Evolutionary conservation across 768 basidiomycete species (phyloP).

Genomic region (Naganishia kalamii): DNA sequence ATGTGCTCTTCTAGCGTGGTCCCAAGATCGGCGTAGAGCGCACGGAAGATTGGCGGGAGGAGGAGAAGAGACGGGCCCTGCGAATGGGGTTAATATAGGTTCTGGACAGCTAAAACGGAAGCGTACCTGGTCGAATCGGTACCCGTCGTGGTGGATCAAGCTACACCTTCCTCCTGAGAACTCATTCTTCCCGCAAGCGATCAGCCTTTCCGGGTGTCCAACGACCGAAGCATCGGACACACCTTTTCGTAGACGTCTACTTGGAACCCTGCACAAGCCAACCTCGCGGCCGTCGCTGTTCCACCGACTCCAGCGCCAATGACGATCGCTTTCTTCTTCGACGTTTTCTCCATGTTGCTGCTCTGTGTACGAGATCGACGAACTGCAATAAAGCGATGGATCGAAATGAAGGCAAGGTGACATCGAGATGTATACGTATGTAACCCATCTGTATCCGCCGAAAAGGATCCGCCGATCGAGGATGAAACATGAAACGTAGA

Average conservation of each 20-base stretch:
- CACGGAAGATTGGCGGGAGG: slow-evolving; percentile 47
- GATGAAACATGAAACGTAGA: no score
- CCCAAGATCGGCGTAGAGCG: slow-evolving; percentile 48
- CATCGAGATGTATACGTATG: neutral
- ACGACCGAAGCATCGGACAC: neutral
- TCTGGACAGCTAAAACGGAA: neutral
- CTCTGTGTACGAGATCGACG: no score
- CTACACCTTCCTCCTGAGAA: slow-evolving; percentile 50
- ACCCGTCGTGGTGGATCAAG: slow-evolving; percentile 47
- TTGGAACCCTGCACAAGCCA: slow-evolving; percentile 48
- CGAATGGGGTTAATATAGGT: neutral
- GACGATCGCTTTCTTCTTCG: neutral
- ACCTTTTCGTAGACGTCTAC: slow-evolving; percentile 48
- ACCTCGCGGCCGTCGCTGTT: slow-evolving; percentile 47
- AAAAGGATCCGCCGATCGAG: no score
- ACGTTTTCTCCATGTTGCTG: neutral
- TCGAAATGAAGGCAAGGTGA: no score
- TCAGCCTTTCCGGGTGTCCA: neutral
- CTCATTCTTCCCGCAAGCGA: slow-evolving; percentile 41
- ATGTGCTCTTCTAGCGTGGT: slow-evolving; percentile 45
- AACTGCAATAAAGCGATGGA: no score
- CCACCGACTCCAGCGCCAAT: slow-evolving; percentile 49
- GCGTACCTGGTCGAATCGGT: slow-evolving; percentile 49
- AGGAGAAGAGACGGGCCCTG: slow-evolving; percentile 46
- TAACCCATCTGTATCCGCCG: no score